Conservation (phyloP, 1,284 basidiomycete genomes). For the Cryptococcus sp. region DNA sequence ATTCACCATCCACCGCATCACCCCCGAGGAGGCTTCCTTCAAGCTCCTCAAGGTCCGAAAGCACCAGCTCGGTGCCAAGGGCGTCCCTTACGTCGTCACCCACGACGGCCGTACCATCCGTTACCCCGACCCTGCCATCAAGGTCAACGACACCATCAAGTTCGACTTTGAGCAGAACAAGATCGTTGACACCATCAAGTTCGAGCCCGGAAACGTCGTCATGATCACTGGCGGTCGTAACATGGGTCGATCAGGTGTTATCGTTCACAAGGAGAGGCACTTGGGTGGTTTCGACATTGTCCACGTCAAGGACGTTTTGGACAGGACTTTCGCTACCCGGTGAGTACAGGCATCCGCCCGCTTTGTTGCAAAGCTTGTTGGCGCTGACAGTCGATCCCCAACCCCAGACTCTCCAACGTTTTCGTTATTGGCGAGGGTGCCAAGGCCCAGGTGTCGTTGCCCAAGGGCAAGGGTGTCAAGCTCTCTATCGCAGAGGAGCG, state of each 20-base stretch:
- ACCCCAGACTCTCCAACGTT: conserved; percentile 83
- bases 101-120: conserved; percentile 99
- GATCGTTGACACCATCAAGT: conserved; percentile 91
- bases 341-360: conserved; percentile 51
- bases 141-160: conserved; percentile 97
- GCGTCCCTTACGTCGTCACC: conserved; percentile 95
- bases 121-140: conserved; percentile 95
- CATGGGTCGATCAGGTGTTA: conserved; percentile 97
- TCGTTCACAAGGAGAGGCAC: conserved; percentile 95
- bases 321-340: conserved; percentile 95
- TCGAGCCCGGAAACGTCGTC: conserved; percentile 96
- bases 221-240: conserved; percentile 99
- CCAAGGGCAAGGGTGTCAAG: conserved; percentile 85
- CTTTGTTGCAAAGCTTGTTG: neutral
- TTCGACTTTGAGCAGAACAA: conserved; percentile 95
- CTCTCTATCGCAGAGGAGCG: conserved; percentile 52
- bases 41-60: conserved; percentile 97
- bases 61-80: conserved; percentile 87
- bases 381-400: neutral
- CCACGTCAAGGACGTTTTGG: conserved; percentile 93
- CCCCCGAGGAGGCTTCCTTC: conserved; percentile 94
- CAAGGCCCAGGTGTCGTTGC: conserved; percentile 97
- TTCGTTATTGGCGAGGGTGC: conserved; percentile 94
- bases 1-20: conserved; percentile 99
- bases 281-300: conserved; percentile 97